These are phyloP conservation scores for Rauvolfia tetraphylla DNA, from an alignment of 257 asterid genomes.

Conservation along the genomic window DNA sequence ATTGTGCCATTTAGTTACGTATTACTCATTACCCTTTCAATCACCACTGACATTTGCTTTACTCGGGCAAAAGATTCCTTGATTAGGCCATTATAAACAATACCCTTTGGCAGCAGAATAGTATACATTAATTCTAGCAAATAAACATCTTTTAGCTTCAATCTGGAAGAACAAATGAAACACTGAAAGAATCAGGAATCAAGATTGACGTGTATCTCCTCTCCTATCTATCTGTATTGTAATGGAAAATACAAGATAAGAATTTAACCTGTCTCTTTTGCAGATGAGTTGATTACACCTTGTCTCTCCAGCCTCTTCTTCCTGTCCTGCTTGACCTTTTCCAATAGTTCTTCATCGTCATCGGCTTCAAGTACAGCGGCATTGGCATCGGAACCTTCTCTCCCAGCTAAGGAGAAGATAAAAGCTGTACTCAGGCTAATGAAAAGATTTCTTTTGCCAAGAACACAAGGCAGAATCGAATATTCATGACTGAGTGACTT, in stretches of 20 bases:
- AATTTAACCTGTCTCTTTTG: constrained; percentile 70
- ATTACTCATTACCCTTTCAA: too few species aligned
- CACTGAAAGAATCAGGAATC: too few species aligned
- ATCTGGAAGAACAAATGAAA: background rate
- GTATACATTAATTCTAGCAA: background rate
- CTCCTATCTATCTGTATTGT: too few species aligned
- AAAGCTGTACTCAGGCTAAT: constrained; percentile 37
- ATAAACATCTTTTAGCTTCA: background rate
- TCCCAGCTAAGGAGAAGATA: constrained; percentile 32
- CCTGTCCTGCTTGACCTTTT: constrained; percentile 77
- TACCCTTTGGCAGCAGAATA: background rate
- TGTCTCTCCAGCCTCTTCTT: constrained; percentile 86
- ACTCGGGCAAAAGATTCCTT: background rate
- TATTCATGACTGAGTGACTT: constrained; percentile 30
- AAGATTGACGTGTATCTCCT: too few species aligned
- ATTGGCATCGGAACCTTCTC: constrained; percentile 37
- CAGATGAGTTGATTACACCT: constrained; percentile 50
- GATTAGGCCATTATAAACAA: background rate
- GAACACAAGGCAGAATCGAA: constrained; percentile 17
- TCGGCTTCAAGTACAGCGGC: constrained; percentile 93
- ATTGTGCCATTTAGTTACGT: too few species aligned
- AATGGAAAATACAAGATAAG: too few species aligned
- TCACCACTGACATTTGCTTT: too few species aligned
- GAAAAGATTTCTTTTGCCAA: constrained; percentile 47
- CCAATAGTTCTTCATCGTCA: constrained; percentile 79